Base-by-base conservation (phyloP, 257 asterid species). In the Anisodus tanguticus region DNA sequence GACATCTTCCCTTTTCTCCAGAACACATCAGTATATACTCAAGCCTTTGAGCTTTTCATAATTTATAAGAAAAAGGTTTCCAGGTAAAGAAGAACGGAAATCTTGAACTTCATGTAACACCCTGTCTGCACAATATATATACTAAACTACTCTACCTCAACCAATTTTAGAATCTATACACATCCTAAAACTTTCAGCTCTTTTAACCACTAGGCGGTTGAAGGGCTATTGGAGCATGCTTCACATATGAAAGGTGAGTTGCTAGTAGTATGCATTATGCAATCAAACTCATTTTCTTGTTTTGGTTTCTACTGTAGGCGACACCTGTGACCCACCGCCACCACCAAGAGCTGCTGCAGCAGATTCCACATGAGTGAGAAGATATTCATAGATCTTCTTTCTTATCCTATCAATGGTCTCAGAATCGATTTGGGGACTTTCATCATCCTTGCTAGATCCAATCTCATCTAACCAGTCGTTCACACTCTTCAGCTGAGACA, bases 291-390 rank as follows among this genome's bases (percentile, higher is more conserved):
- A 94, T 89, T 92, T 90, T 88, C 89, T 93, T 71, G 80, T 86
- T 84, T 90, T 93, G n/a, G 90, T 83, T 80, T 93, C 95, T 8
- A 78, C 47, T 67, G 57, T 64, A 43, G 89, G 84, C 54, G 92
- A 90, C 58, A 92, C 85, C 12, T 91, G 95, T 8, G 93, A 43
- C 62, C 98, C 98, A 81, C 93, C 94, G 11, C 94, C 90, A 49
- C 94, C 91, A 58, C 98, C 98, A 84, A 94, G 95, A 47, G 98
- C 99, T 22, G 97, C 97, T 4, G 99, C 99, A 43, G 98, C 98
- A 78, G 98, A 94, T 83, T 96, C 99, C 1, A 96, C 98, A 22
- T 96, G 99, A 0, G 98, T 96, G 64, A 96, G 98, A 83, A 96
- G 97, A 88, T 96, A 96, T 89, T 94, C 99, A 3, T 96, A 96